A percentile compares a stretch with the other conserved stretches of the same genome.
Evolutionary conservation across 164 flowering plant species (phyloP).

Genomic region (Akebia trifoliata): DNA sequence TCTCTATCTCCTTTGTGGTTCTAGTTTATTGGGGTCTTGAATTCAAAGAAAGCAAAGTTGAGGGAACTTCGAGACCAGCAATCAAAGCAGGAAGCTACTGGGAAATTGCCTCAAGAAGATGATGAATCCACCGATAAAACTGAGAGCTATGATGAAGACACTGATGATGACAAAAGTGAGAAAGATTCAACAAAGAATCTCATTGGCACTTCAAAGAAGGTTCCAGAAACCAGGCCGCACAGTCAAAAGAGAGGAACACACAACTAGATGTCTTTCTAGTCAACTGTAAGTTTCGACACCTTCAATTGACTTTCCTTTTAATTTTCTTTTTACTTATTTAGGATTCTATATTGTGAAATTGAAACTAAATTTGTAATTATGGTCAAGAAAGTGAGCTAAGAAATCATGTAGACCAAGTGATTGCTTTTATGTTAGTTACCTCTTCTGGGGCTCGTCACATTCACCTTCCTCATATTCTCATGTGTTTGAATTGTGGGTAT

Average conservation of each 20-base stretch:
- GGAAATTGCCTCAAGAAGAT: slow-evolving; percentile 39
- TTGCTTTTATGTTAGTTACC: no score
- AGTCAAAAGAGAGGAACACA: slow-evolving; percentile 37
- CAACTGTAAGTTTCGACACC: not conserved
- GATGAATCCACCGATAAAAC: slow-evolving; percentile 58
- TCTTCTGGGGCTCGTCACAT: no score
- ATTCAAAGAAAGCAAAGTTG: slow-evolving; percentile 81
- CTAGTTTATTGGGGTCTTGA: slow-evolving; percentile 71
- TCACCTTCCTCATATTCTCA: no score
- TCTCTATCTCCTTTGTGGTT: slow-evolving; percentile 12
- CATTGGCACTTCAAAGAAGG: slow-evolving; percentile 36
- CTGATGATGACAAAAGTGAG: slow-evolving; percentile 34
- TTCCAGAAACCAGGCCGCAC: slow-evolving; percentile 25
- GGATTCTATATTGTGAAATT: no score
- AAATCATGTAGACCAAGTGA: no score
- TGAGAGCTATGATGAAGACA: slow-evolving; percentile 43
- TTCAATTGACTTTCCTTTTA: not conserved
- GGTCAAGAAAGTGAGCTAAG: no score
- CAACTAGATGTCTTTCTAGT: slow-evolving; percentile 10
- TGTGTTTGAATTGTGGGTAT: no score
- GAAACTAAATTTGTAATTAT: no score
- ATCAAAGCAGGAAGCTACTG: slow-evolving; percentile 25
- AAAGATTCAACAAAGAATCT: slow-evolving; percentile 26
- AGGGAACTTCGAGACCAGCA: slow-evolving; percentile 65
- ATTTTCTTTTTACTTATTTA: no score